Percentiles rank a stretch among this genome's conserved stretches.
These are phyloP conservation scores for Peribolospora baueri DNA, from an alignment of 768 basidiomycete species.

Conservation along the genomic window DNA sequence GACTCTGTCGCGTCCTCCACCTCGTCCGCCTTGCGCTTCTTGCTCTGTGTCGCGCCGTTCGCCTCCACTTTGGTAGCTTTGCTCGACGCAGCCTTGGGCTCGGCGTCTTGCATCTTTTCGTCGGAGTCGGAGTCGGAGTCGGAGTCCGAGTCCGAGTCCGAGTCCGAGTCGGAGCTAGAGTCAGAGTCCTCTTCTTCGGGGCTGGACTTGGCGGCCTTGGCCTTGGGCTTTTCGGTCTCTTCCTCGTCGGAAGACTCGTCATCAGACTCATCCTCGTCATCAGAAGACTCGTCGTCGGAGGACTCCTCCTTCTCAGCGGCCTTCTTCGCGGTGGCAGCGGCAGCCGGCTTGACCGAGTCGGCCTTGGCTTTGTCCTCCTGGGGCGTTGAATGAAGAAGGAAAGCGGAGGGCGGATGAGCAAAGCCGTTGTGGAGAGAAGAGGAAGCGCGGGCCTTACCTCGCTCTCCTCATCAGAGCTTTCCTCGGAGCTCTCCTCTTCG, in stretches of 20 bases:
- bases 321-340: constrained; percentile 6
- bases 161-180: constrained; percentile 2
- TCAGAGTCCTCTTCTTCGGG: constrained; percentile 13
- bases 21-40: constrained; percentile 58
- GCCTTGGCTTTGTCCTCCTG: constrained; percentile 11
- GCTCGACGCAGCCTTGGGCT: not conserved
- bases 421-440: constrained; percentile 4
- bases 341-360: constrained; percentile 10
- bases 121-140: constrained; percentile 4
- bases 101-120: constrained; percentile 11
- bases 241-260: constrained; percentile 10
- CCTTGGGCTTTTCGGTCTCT: constrained; percentile 7
- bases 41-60: constrained; percentile 31
- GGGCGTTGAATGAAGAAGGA: not conserved
- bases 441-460: constrained; percentile 11
- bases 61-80: constrained; percentile 56
- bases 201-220: constrained; percentile 13
- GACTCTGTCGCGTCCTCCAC: constrained; percentile 15
- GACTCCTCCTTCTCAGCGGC: constrained; percentile 13
- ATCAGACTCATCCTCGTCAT: constrained; percentile 12
- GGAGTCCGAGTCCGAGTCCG: constrained; percentile 4
- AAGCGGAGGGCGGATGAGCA: not conserved
- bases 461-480: constrained; percentile 16
- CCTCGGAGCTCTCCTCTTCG: constrained; percentile 9
- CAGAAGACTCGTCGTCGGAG: constrained; percentile 18